phyloP scores from a whole-genome alignment of 2,329 filamentous ascomycete species.

The Elsinoe ampelina region DNA sequence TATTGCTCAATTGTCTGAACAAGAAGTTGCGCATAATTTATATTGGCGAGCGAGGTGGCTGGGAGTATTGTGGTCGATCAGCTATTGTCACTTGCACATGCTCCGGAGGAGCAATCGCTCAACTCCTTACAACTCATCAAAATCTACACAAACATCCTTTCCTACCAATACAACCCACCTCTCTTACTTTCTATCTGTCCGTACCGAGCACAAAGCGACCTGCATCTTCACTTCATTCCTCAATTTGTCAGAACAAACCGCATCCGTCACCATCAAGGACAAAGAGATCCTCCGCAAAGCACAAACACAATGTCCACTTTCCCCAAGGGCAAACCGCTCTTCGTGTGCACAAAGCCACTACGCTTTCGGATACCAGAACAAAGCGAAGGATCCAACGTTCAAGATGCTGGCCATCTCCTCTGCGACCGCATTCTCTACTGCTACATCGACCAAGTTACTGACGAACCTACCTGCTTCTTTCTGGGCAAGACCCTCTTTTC shows the following conservation, averaged over 20 bases:
- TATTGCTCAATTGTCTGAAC: not conserved
- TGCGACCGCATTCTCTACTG: not conserved
- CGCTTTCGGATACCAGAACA: not conserved
- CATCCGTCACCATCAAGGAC: constrained; percentile 2
- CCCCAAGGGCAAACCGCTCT: not conserved
- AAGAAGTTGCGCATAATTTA: not conserved
- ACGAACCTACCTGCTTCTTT: not conserved
- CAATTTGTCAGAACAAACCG: not conserved
- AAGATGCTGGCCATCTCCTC: not conserved
- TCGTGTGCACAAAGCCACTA: constrained; percentile 4
- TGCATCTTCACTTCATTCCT: not conserved
- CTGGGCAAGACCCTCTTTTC: not conserved
- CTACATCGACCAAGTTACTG: not conserved
- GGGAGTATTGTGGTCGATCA: not conserved
- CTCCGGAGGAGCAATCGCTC: too few species aligned
- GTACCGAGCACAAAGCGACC: not conserved
- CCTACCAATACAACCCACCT: not conserved
- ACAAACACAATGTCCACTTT: not conserved
- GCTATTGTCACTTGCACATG: not conserved
- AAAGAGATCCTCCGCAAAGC: not conserved
- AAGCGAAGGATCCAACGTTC: not conserved
- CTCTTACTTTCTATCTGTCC: not conserved
- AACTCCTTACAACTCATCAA: not conserved
- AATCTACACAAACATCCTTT: not conserved
- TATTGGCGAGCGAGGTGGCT: not conserved